Evolutionary conservation across 2,329 filamentous ascomycete species (phyloP), one percentile per base, ranked within the genome.

Genomic region (Rugonectria rugulosa): DNA sequence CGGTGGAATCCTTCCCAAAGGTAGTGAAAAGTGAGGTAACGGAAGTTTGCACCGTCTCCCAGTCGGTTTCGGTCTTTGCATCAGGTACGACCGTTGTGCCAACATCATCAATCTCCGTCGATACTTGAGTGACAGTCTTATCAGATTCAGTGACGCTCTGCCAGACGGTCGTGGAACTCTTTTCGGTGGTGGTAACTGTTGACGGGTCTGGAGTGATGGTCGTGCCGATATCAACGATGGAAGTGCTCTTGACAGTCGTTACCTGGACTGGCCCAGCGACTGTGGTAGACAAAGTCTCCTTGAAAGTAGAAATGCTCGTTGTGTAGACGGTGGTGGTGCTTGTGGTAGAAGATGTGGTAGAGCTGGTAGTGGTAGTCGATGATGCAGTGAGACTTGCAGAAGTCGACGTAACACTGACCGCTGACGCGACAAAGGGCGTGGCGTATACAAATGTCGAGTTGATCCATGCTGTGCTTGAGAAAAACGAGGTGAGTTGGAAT

Each of bases 1-100:
- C 6, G 5, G 52, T 55, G 1, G 52, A 21, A 7, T 24, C 45
- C 15, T 55, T 66, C 20, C 42, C 55, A 6, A 47, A 51, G 6
- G 26, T 41, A 2, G 63, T 64, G 4, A 47, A 32, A 2, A 64
- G 19, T 5, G 52, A 53, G 1, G 63, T 66, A 5, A 50, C 55
- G 0, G 43, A 43, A 2, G 55, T 40, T 2, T 56, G 23, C 1
- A 64, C 38, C 5, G 63, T 66, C 29, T 24, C 48, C 60, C 43
- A 61, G 23, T 59, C 53, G 2, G 60, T 67, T 49, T 60, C 48
- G 10, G 65, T 67, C 29, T 68, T 61, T 1, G 64, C 57, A 20
- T 53, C 58, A 0, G 71, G 71, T 2, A 72, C 73, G 40, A 73
- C 48, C 2, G 72, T 75, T 2, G 60, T 64, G 6, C 70, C 71